Base-by-base conservation (phyloP, 345 rosid species). In the Melaleuca quinquenervia region DNA sequence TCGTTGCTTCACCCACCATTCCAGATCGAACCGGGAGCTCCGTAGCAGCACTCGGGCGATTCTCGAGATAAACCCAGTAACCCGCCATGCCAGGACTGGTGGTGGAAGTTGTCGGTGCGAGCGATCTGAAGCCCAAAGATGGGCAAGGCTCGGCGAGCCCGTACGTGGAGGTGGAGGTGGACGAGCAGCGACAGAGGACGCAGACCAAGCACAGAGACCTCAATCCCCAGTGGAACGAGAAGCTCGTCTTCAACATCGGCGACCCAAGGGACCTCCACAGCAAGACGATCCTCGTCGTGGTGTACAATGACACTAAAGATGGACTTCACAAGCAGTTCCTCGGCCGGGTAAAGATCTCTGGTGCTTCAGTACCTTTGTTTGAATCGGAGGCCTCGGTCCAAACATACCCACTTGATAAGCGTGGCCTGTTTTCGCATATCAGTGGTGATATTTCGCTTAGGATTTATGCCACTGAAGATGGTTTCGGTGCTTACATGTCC, bases 121-220 rank as follows among this genome's bases (percentile, higher is more conserved):
- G 14, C 48, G 89, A 85, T 80, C 90, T 89, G 27, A 70, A 62
- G 89, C 89, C 90, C 45, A 87, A 85, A 45, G 90, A 89, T 27
- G 90, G 88, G 26, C 87, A 89, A 2, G 90, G 90, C 36, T 82
- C 85, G 12, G 84, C 90, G 1, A 89, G 86, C 56, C 87, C 88
- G 9, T 89, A 60, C 70, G 90, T 89, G 13, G 86, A 84, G 50
- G 89, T 87, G 24, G 87, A 88, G 49, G 55, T 86, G 75, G 85
- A 88, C 44, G 70, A 74, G 11, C 87, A 88, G 82, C 44, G 54
- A 8, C 50, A 24, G 2, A 44, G 32, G 36, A 88, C 90, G n/a
- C 51, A 20, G 26, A 86, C 90, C 53, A 64, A 22, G 49, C 36
- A 15, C 64, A 48, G 58, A 6, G 88, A 88, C 54, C 87, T 86